phyloP scores from a whole-genome alignment of 2,329 filamentous ascomycete genomes.

The Sporothrix dimorphospora region DNA sequence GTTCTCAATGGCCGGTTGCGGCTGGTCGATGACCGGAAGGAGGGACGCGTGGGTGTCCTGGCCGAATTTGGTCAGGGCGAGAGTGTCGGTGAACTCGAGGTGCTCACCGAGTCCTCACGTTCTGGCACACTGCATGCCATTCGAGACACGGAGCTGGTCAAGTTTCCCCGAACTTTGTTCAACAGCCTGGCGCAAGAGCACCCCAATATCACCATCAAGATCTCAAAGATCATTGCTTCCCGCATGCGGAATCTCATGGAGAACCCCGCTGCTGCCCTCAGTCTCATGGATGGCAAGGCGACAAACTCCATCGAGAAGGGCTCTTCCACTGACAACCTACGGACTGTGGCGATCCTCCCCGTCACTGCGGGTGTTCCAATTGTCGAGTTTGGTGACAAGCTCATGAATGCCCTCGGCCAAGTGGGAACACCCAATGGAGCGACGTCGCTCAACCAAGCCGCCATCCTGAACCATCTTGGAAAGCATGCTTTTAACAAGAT shows the following conservation, averaged over 20 bases:
- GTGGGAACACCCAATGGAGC: conserved; percentile 89
- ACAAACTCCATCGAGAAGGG: conserved; percentile 65
- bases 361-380: conserved; percentile 91
- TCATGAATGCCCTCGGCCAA: conserved; percentile 86
- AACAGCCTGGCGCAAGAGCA: conserved; percentile 97
- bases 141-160: conserved; percentile 92
- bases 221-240: conserved; percentile 96
- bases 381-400: conserved; percentile 86
- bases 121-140: conserved; percentile 93
- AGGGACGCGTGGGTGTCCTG: conserved; percentile 80
- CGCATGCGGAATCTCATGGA: conserved; percentile 90
- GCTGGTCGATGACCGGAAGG: conserved; percentile 78
- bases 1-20: conserved; percentile 91
- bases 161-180: conserved; percentile 93
- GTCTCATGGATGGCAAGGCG: conserved; percentile 60
- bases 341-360: conserved; percentile 89
- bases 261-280: conserved; percentile 69
- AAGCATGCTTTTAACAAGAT: conserved; percentile 96
- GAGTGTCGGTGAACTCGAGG: conserved; percentile 94
- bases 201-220: conserved; percentile 97
- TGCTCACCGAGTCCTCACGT: conserved; percentile 91
- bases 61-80: conserved; percentile 97
- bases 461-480: conserved; percentile 91
- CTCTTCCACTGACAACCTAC: conserved; percentile 86
- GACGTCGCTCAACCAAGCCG: conserved; percentile 88